Conservation (phyloP, 495 filamentous ascomycete genomes). For the Penicillium chermesinum region DNA sequence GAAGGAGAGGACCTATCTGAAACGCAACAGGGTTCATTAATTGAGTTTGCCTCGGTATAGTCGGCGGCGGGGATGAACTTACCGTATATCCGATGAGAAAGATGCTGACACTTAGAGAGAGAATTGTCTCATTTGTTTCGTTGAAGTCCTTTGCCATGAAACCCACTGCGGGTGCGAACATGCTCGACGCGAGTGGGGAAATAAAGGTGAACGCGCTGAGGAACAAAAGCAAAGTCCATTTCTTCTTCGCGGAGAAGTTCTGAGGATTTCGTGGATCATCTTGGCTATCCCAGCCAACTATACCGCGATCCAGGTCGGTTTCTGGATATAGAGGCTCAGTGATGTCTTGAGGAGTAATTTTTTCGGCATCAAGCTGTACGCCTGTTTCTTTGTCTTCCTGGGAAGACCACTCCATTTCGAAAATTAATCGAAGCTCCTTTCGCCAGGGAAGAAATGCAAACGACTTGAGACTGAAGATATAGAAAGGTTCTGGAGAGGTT, state of each 20-base stretch:
- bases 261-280: slow-evolving; percentile 65
- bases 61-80: slow-evolving; percentile 6
- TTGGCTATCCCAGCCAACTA: slow-evolving; percentile 17
- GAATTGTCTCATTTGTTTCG: slow-evolving; percentile 48
- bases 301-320: slow-evolving; percentile 8
- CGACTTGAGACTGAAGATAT: too few relatives aligned
- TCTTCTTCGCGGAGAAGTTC: slow-evolving; percentile 51
- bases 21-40: slow-evolving; percentile 3
- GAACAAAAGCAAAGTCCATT: slow-evolving; percentile 32
- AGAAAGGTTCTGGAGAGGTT: too few relatives aligned
- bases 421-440: too few relatives aligned
- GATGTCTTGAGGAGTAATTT: neutral
- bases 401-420: too few relatives aligned
- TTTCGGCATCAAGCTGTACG: neutral
- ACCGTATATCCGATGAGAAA: slow-evolving; percentile 57
- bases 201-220: slow-evolving; percentile 45
- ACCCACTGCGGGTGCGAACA: slow-evolving; percentile 63
- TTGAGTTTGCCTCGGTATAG: neutral
- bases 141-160: slow-evolving; percentile 53
- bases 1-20: slow-evolving; percentile 36
- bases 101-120: slow-evolving; percentile 50
- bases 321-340: slow-evolving; percentile 1
- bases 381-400: neutral
- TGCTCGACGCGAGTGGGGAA: slow-evolving; percentile 55
- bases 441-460: too few relatives aligned